Percentiles rank a stretch among this genome's conserved stretches.
Conservation (phyloP, 345 rosid genomes). For the Viola odorata region DNA sequence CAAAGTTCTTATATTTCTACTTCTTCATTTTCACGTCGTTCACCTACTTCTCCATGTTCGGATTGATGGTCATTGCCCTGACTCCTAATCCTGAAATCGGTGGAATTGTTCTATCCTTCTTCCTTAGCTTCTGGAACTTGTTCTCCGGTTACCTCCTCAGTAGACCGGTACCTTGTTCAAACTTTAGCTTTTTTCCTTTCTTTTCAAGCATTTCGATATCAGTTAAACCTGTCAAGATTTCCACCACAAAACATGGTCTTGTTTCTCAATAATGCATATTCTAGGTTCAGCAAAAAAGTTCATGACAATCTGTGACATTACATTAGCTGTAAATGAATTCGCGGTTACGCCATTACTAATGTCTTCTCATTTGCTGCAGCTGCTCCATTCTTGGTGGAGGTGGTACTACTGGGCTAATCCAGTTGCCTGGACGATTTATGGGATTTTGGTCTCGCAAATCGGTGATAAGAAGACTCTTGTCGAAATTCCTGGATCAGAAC, state of each 20-base stretch:
- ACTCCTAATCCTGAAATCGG: constrained; percentile 39
- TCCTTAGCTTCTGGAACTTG: constrained; percentile 41
- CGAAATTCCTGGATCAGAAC: not conserved
- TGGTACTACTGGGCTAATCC: constrained; percentile 50
- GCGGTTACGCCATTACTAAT: no score
- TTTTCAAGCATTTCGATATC: no score
- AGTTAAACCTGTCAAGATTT: no score
- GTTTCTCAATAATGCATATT: no score
- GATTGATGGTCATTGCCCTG: constrained; percentile 41
- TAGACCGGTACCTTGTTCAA: no score
- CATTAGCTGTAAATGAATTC: no score
- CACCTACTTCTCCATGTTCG: constrained; percentile 38
- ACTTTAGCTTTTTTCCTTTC: no score
- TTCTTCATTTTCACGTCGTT: constrained; percentile 45
- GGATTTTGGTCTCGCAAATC: constrained; percentile 31
- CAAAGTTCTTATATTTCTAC: constrained; percentile 31
- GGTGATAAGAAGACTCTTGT: constrained; percentile 15
- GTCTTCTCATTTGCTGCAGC: no score
- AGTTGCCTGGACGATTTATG: constrained; percentile 43
- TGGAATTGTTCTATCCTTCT: constrained; percentile 35
- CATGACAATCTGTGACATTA: no score
- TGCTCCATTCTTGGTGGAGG: constrained; percentile 56
- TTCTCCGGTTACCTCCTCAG: constrained; percentile 41
- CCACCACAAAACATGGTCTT: no score
- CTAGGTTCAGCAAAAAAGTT: no score